Percentiles rank a stretch among this genome's conserved stretches.
Evolutionary conservation across 75 land plant genomes (phyloP).

Genomic region (Cunninghamia lanceolata): DNA sequence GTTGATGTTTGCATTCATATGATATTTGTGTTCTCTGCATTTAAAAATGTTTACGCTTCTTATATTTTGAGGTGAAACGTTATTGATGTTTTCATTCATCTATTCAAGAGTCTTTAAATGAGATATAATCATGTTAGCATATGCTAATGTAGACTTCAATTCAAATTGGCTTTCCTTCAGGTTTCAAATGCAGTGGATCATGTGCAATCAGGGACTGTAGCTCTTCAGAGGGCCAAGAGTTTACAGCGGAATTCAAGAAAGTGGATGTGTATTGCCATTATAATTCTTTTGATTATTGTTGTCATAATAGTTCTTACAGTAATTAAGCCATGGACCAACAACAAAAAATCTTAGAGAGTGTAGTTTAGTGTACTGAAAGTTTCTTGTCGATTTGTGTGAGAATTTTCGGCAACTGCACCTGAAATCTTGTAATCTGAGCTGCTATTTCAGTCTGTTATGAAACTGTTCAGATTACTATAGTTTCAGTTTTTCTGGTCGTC

Average conservation of each 20-base stretch:
- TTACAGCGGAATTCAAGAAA: conserved; percentile 72
- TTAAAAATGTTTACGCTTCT: not conserved
- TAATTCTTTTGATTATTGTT: conserved; percentile 63
- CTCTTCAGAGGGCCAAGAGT: conserved; percentile 81
- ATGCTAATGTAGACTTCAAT: not conserved
- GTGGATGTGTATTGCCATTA: conserved; percentile 96
- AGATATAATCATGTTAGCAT: not conserved
- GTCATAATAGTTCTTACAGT: conserved; percentile 63
- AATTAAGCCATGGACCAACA: conserved; percentile 70
- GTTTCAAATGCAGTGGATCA: conserved; percentile 85
- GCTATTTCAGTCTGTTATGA: not conserved
- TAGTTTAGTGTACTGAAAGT: not conserved
- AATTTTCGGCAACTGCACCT: not conserved
- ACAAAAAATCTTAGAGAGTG: conserved; percentile 24
- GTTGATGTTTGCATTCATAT: not conserved
- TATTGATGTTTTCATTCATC: not conserved
- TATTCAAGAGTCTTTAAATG: not conserved
- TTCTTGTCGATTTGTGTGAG: not conserved
- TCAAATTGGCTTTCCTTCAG: conserved; percentile 30
- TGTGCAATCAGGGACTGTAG: conserved; percentile 71
- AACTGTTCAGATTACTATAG: not conserved
- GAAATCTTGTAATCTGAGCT: not conserved
- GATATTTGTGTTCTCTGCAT: not conserved
- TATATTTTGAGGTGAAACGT: not conserved
- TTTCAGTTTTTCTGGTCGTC: not conserved